Evolutionary conservation across 2,329 filamentous ascomycete genomes (phyloP).

Genomic region (Sphaerulina vaccinii): DNA sequence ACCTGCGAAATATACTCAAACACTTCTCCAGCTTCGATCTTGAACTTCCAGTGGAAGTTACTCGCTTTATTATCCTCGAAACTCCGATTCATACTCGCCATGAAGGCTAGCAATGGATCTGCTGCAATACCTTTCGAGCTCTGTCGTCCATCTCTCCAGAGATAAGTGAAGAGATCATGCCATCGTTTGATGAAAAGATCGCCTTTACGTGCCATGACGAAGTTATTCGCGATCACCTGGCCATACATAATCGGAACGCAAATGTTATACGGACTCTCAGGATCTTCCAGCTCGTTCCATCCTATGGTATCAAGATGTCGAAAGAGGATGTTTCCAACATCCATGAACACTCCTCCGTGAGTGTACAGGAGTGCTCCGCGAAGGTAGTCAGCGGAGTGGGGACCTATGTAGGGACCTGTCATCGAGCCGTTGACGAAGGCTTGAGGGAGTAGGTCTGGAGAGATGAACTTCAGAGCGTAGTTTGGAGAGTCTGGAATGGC

Average conservation of each 20-base stretch:
- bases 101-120: neutral
- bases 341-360: constrained; percentile 45
- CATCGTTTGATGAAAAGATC: constrained; percentile 39
- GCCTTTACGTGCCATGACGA: constrained; percentile 45
- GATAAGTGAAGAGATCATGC: constrained; percentile 22
- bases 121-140: neutral
- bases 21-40: neutral
- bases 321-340: constrained; percentile 43
- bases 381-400: constrained; percentile 50
- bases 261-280: constrained; percentile 38
- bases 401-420: constrained; percentile 45
- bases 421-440: constrained; percentile 46
- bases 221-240: constrained; percentile 42
- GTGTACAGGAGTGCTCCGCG: constrained; percentile 43
- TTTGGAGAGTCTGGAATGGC: constrained; percentile 40
- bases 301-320: constrained; percentile 41
- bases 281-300: constrained; percentile 41
- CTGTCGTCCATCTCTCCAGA: constrained; percentile 12
- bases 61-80: too few species aligned
- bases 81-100: too few species aligned
- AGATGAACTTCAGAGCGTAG: constrained; percentile 42
- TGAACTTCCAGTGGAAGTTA: neutral
- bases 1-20: constrained; percentile 18
- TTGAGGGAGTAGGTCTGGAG: constrained; percentile 37
- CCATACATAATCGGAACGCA: constrained; percentile 31